Evolutionary conservation across 257 asterid genomes (phyloP), one percentile per base, ranked within the genome.

Genomic region (Cruciata laevipes): DNA sequence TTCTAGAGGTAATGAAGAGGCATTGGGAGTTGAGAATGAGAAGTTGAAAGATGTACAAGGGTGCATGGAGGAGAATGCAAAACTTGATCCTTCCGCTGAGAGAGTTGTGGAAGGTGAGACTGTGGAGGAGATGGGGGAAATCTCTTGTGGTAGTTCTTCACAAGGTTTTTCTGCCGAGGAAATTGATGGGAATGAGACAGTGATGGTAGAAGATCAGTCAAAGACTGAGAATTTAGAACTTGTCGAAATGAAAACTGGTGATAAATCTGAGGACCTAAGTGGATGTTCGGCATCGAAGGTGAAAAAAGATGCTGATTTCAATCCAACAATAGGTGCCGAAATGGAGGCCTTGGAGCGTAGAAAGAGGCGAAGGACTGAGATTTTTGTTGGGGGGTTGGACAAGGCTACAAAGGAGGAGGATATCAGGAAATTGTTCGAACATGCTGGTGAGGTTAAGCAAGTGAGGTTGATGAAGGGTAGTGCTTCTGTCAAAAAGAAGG

Each of bases 331-430:
- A 67, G 81, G 83, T 79, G 83, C 76, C 63, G 91, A 83, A 75
- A 57, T 80, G 81, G 90, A 85, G 74, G 87, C 90, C 4, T 51
- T 79, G 71, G 87, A 76, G 82, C 75, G 88, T 66, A 79, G 63
- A 71, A 84, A 70, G 81, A 76, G 82, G 77, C 82, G 84, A 44
- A 81, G 73, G 73, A 89, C 81, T 5, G 86, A 86, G 80, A 75
- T 86, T 63, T 89, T 85, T 74, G 69, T 89, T 63, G 91, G 92
- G 69, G 95, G 95, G 65, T 77, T 89, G 81, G 83, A 78, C 72
- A 79, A 78, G 77, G 75, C 73, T 69, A 30, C 86, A 1, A 85
- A 76, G 65, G 90, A 76, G 76, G 86, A 72, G 38, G 90, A 89
- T 69, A 79, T 89, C 33, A 70, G 81, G 75, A 78, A 76, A 76